Evolutionary conservation across 2,329 filamentous ascomycete species (phyloP).

Genomic region (Pezicula neosporulosa): DNA sequence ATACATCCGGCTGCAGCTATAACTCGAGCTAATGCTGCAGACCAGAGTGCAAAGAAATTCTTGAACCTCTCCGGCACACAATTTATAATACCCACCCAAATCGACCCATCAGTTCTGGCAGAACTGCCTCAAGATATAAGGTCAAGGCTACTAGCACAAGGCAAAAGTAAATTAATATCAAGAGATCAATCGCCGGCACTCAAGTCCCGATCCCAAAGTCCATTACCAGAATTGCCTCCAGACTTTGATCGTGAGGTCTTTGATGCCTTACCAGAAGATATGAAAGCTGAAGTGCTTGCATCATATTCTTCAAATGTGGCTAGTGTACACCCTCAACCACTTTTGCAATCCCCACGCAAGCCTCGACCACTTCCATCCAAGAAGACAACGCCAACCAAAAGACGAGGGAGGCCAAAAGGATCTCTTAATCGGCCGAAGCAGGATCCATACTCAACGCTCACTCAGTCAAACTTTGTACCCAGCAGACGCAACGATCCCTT

Average conservation of each 20-base stretch:
- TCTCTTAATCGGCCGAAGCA: slow-evolving; percentile 45
- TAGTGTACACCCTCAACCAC: slow-evolving; percentile 28
- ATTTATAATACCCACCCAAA: slow-evolving; percentile 82
- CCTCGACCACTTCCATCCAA: slow-evolving; percentile 31
- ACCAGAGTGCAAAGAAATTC: slow-evolving; percentile 55
- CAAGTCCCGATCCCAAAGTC: slow-evolving; percentile 27
- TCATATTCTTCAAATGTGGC: slow-evolving; percentile 49
- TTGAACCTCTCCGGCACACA: slow-evolving; percentile 85
- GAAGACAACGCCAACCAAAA: slow-evolving; percentile 66
- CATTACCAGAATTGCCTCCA: slow-evolving; percentile 49
- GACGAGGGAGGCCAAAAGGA: slow-evolving; percentile 39
- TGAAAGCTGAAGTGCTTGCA: slow-evolving; percentile 78
- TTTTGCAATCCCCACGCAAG: slow-evolving; percentile 47
- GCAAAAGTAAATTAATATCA: slow-evolving; percentile 22
- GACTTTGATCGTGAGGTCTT: slow-evolving; percentile 86
- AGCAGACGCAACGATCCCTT: slow-evolving; percentile 24
- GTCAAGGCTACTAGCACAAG: slow-evolving; percentile 65
- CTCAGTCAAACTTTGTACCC: slow-evolving; percentile 71
- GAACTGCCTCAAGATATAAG: slow-evolving; percentile 84
- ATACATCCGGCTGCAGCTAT: slow-evolving; percentile 52
- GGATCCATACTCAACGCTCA: slow-evolving; percentile 55
- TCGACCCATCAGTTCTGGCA: slow-evolving; percentile 76
- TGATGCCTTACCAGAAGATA: slow-evolving; percentile 76
- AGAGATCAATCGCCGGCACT: slow-evolving; percentile 27
- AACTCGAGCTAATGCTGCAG: slow-evolving; percentile 41